A percentile compares a stretch with the other conserved stretches of the same genome.
phyloP scores from a whole-genome alignment of 2,329 filamentous ascomycete genomes.

The Calycina herbarum region DNA sequence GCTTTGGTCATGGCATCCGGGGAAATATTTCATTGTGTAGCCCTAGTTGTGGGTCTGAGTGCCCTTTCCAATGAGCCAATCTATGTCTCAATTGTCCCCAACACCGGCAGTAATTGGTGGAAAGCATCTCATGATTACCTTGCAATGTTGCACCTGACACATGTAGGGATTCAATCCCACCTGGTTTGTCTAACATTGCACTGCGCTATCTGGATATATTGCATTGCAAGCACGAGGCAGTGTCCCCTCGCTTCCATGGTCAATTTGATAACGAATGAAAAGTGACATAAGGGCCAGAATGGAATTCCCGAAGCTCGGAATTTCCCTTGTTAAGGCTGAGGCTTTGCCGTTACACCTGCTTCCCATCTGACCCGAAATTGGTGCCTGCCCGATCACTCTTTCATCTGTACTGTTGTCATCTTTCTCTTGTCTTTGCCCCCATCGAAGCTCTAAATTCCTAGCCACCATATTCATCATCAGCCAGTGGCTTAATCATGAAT shows the following conservation, averaged over 20 bases:
- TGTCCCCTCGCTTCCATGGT: not conserved
- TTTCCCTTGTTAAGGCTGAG: conserved; percentile 4
- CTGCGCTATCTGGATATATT: conserved; percentile 6
- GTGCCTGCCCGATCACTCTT: conserved; percentile 1
- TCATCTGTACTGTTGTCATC: not conserved
- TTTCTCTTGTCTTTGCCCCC: not conserved
- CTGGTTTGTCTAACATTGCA: conserved; percentile 2
- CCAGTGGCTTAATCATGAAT: not conserved
- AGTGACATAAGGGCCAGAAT: not conserved
- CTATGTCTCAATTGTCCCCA: conserved; percentile 1
- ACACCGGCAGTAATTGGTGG: not conserved
- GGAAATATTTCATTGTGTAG: not conserved
- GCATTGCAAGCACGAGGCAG: not conserved
- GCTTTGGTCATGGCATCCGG: not conserved
- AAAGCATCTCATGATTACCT: not conserved
- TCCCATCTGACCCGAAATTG: not conserved
- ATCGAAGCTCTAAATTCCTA: not conserved
- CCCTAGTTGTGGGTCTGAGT: not conserved
- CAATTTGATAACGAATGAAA: not conserved
- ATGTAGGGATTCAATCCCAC: not conserved
- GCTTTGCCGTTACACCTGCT: conserved; percentile 5
- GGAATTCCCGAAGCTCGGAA: not conserved
- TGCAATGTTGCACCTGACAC: conserved; percentile 5
- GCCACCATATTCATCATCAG: not conserved
- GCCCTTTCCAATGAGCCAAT: not conserved